Evolutionary conservation across 139 green algal genomes (phyloP), one percentile per base, ranked within the genome.

Genomic region (Helicosporidium sp.): DNA sequence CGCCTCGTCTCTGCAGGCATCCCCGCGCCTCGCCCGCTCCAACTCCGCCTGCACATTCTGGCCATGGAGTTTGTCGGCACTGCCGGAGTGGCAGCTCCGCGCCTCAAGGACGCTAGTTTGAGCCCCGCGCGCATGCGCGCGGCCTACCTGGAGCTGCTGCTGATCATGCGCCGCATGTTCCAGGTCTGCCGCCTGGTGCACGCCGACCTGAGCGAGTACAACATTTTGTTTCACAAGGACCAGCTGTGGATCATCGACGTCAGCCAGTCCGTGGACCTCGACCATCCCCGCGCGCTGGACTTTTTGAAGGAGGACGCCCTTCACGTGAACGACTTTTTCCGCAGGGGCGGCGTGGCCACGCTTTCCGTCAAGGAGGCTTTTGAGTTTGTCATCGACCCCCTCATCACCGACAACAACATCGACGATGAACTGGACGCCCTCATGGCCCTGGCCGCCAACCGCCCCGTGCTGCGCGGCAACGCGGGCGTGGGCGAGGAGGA

Each of bases 181-280:
- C 76, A 92, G 52, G 69, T 80, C 41, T 94, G 81, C 65, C 55
- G 65, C 15, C 76, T 97, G 42, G 89, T 98, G 52, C 89, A 98
- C 55, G 89, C 70, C 13, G 89, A 98, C 61, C 73, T 98, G 18
- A 85, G 66, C 41, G 89, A 96, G 66, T 94, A 95, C 73, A 96
- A 97, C 71, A 83, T 96, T 7, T 40, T 59, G n/a, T 26, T 57
- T 3, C 33, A 72, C 24, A 64, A 87, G 69, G 76, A 71, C 23
- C 57, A 82, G 60, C 68, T 87, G 46, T 75, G 68, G 52, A 75
- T 90, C 33, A 92, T 93, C 47, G 82, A 98, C 65, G 89, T 98
- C 44, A 84, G 67, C 33, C 89, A 99, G 62, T 58, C 74, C 1
- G 89, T 99, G 43, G 90, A 99, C 57, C 70, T 96, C 42, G 89